phyloP scores from a whole-genome alignment of 2,329 filamentous ascomycete species.

The Ilyonectria mors-panacis region DNA sequence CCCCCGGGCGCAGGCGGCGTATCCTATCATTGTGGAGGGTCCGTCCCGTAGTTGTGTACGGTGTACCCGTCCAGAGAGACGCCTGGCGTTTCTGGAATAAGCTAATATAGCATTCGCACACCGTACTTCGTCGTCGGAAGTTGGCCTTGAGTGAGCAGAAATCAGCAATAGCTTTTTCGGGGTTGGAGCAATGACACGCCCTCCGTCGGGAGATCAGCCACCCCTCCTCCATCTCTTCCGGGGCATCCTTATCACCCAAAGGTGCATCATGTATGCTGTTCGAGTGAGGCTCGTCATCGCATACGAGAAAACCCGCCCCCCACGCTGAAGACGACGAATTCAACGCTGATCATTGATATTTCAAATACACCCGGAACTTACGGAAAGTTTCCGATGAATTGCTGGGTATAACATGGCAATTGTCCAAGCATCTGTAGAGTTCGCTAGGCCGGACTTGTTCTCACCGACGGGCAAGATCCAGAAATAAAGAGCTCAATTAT shows the following conservation, averaged over 20 bases:
- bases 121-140: not conserved
- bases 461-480: conserved; percentile 31
- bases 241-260: not conserved
- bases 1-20: conserved; percentile 6
- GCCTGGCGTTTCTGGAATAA: not conserved
- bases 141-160: conserved; percentile 3
- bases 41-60: no score
- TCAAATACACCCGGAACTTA: not conserved
- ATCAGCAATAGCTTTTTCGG: conserved; percentile 20
- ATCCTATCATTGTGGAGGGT: not conserved
- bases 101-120: not conserved
- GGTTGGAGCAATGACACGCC: conserved; percentile 21
- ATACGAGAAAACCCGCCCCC: not conserved
- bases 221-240: conserved; percentile 31
- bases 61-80: not conserved
- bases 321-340: not conserved
- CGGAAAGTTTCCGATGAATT: conserved; percentile 15
- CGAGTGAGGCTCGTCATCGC: not conserved
- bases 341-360: not conserved
- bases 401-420: not conserved
- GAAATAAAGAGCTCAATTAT: conserved; percentile 38
- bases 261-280: not conserved
- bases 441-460: conserved; percentile 13
- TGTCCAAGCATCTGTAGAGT: conserved; percentile 10
- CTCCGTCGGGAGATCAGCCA: conserved; percentile 39